Base-by-base conservation (phyloP, 2,329 filamentous ascomycete genomes). In the Monilinia fructigena region DNA sequence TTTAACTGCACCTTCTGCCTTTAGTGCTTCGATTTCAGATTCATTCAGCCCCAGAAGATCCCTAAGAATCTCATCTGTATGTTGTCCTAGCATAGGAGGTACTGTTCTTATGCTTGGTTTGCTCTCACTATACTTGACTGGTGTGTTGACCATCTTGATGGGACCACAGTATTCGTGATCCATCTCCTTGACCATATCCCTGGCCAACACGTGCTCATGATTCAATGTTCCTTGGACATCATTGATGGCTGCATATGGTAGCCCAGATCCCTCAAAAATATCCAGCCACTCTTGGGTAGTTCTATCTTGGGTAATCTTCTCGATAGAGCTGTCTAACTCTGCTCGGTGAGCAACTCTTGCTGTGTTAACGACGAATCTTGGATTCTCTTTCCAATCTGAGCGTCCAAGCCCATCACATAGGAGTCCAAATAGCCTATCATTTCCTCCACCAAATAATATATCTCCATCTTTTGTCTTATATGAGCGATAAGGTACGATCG, bases 231-330 rank as follows among this genome's bases (percentile, higher is more conserved):
- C 85, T 77, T 95, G 90, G 10, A 99, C 87, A 75, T 99, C 94
- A 75, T 98, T 99, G 72, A 99, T 90, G 1, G 94, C 92, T 0
- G 94, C 91, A 75, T 95, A 99, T 0, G 95, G 95, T 88, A 99
- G 88, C 6, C 95, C 95, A 67, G 86, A 90, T n/a, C 92, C 93
- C 74, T 97, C 92, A 55, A 97, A 88, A 0, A 93, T 81, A 1
- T 89, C 85, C 4, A 98, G 82, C 94, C 95, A 98, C 76, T 97
- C 89, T 71, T 88, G 80, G 0, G 95, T 99, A 4, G 91, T 96
- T 80, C 88, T 92, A 64, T 87, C 86, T 64, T 80, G 80, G 0
- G 92, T 96, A 55, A 91, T 82, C 1, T 80, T 80, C 75, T 97
- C 93, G 67, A 99, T 97, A 73, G 90, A 79, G 0, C 81, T 80